Evolutionary conservation across 2,329 filamentous ascomycete genomes (phyloP).

Genomic region (Neophaeococcomyces aloes): DNA sequence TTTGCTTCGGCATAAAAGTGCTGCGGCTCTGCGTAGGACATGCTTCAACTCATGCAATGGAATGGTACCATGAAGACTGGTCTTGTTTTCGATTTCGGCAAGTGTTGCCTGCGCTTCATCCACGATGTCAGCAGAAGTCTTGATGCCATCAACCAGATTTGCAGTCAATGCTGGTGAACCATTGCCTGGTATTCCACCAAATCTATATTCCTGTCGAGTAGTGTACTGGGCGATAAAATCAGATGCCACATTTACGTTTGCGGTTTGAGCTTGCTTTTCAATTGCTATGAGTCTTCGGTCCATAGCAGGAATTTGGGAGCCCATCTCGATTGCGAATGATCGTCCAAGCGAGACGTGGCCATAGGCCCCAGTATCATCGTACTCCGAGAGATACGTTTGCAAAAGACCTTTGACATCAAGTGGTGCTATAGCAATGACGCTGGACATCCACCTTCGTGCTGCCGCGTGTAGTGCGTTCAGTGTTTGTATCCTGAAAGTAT

Average conservation of each 20-base stretch:
- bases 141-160: constrained; percentile 1
- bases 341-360: constrained; percentile 85
- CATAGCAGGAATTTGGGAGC: constrained; percentile 70
- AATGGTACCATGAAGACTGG: constrained; percentile 58
- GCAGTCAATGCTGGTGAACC: constrained; percentile 46
- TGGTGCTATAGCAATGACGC: constrained; percentile 73
- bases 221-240: constrained; percentile 97
- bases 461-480: constrained; percentile 65
- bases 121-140: constrained; percentile 27
- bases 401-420: constrained; percentile 89
- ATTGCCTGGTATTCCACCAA: constrained; percentile 51
- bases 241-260: constrained; percentile 78
- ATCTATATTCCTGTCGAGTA: constrained; percentile 88
- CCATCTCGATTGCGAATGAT: constrained; percentile 90
- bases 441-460: constrained; percentile 69
- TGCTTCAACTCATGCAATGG: constrained; percentile 67
- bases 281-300: constrained; percentile 80
- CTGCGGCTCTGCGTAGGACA: constrained; percentile 72
- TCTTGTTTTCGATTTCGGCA: constrained; percentile 60
- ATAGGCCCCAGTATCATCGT: constrained; percentile 80
- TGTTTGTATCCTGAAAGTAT: constrained; percentile 67
- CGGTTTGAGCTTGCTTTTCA: constrained; percentile 56
- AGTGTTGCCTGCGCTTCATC: constrained; percentile 49
- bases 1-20: constrained; percentile 68
- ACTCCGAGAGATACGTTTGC: constrained; percentile 88